Evolutionary conservation across 306 rosid species (phyloP), one percentile per base, ranked within the genome.

Genomic region (Lathyrus oleraceus): DNA sequence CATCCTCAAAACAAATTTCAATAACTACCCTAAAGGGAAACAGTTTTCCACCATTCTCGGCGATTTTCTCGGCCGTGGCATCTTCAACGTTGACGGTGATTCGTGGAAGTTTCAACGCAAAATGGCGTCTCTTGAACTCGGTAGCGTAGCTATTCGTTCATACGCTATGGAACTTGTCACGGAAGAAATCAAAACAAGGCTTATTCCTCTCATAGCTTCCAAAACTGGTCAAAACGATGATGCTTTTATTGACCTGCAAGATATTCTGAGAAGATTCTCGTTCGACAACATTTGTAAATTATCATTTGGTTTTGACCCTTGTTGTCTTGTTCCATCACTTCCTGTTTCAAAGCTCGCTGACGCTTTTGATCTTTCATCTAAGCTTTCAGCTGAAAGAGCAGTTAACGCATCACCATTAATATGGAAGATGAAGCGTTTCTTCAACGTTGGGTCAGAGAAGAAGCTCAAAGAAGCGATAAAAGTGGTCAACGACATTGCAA

Each of bases 241-340:
- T 5, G 69, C 70, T 8, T 3, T 83, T 8, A 4, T 92, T 9
- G 98, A 94, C 47, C 17, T 94, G 4, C 97, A 94, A 27, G 99
- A 94, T 69, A 78, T 94, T 2, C 71, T 94, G 0, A 73, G 89
- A 4, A 53, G 97, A 3, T 91, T 94, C 65, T 91, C 97, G 0
- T 94, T 94, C 69, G 97, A 89, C 76, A 85, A 73, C 62, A 92
- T 89, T 10, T 88, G 90, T 28, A 71, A 65, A 14, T 90, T 92
- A 70, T 92, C 96, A 0, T 92, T 92, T 57, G 98, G 98, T 0
- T 30, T 91, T 8, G 99, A 94, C 87, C 99, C 96, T 0, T 88
- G 85, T 3, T 87, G 99, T 49, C 88, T 94, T 25, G 19, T 48
- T 0, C 61, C 81, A 0, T 78, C 86, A 0, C 70, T 94, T 4